A percentile compares a stretch with the other conserved stretches of the same genome.
Conservation (phyloP, 2,329 filamentous ascomycete species). For the Botryotinia convoluta region DNA sequence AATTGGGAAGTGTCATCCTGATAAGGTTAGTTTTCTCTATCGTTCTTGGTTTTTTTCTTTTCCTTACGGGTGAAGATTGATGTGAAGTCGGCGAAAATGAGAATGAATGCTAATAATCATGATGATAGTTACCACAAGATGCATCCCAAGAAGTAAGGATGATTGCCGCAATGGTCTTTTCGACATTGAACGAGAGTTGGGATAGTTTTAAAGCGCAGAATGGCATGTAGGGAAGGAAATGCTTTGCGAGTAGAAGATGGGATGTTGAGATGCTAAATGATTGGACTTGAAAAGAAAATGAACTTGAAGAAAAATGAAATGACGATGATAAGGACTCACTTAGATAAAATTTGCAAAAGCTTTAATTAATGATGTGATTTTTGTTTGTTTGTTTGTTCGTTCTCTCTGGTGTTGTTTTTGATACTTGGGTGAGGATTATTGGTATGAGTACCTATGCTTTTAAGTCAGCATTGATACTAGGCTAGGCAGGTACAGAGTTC, state of each 20-base stretch:
- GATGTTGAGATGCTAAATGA: not conserved
- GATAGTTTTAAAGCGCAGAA: conserved; percentile 71
- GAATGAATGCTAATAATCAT: conserved; percentile 10
- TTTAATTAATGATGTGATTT: not conserved
- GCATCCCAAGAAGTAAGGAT: conserved; percentile 63
- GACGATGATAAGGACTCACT: too few relatives aligned
- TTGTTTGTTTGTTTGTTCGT: not conserved
- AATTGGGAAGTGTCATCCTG: conserved; percentile 96
- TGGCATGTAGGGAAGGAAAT: conserved; percentile 46
- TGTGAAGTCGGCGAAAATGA: not conserved
- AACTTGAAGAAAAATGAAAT: not conserved
- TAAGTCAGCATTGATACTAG: too few relatives aligned
- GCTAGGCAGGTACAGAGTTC: too few relatives aligned
- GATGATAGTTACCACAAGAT: conserved; percentile 57
- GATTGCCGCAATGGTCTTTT: conserved; percentile 64
- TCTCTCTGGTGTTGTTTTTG: not conserved
- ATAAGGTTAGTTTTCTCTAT: conserved; percentile 70
- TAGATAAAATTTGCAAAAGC: not conserved
- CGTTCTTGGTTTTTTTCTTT: not conserved
- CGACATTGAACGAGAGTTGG: conserved; percentile 69
- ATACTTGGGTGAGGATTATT: not conserved
- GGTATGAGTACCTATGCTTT: too few relatives aligned
- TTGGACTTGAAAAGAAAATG: too few relatives aligned
- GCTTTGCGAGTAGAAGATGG: not conserved
- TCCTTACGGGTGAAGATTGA: not conserved